A percentile compares a stretch with the other conserved stretches of the same genome.
These are phyloP conservation scores for Spizellomyces sp. DNA, from an alignment of 192 early-diverging fungal genomes.

Conservation along the genomic window DNA sequence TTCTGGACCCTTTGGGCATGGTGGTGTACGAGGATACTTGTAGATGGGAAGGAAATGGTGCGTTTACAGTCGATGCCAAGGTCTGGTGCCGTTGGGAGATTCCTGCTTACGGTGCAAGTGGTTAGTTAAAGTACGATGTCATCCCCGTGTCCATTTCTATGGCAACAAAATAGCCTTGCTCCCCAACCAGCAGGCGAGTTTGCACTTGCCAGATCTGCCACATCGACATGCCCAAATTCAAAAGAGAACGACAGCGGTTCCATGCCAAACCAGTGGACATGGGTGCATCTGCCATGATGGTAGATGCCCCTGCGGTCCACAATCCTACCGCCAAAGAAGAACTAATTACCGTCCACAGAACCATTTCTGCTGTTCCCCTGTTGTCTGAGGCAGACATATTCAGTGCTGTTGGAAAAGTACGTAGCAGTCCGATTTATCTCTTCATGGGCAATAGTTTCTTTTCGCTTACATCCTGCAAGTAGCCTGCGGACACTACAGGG, in stretches of 20 bases:
- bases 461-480: background rate
- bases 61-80: too few relatives aligned
- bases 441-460: background rate
- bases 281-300: background rate
- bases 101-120: too few relatives aligned
- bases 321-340: background rate
- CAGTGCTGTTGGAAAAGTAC: too few relatives aligned
- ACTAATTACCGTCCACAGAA: background rate
- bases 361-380: background rate
- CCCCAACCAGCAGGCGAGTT: too few relatives aligned
- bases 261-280: conserved; percentile 4
- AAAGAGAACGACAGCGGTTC: conserved; percentile 8
- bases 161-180: too few relatives aligned
- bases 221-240: conserved; percentile 14
- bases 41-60: too few relatives aligned
- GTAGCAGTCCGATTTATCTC: too few relatives aligned
- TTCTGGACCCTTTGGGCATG: conserved; percentile 18
- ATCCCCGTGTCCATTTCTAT: too few relatives aligned
- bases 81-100: too few relatives aligned
- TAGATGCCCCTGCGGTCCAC: background rate
- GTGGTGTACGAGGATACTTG: too few relatives aligned
- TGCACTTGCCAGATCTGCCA: too few relatives aligned
- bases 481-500: background rate
- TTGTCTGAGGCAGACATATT: background rate
- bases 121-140: too few relatives aligned